These are phyloP conservation scores for Limonium bicolor DNA, from an alignment of 148 eudicot genomes.

Conservation along the genomic window DNA sequence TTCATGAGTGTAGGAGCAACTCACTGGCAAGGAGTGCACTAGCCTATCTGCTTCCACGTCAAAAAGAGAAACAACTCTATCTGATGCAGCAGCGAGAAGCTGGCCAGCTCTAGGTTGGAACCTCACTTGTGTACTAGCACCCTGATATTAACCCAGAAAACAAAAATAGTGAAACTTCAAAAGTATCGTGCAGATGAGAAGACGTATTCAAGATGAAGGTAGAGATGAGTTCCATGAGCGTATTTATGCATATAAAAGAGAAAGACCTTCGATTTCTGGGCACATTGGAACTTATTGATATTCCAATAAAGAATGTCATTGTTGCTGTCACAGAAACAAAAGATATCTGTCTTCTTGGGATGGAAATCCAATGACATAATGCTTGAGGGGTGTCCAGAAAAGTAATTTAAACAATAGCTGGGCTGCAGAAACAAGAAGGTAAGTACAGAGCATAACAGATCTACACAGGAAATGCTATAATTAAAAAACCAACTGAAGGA, in stretches of 20 bases:
- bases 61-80: constrained; percentile 65
- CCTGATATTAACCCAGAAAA: constrained; percentile 46
- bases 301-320: constrained; percentile 80
- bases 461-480: constrained; percentile 1
- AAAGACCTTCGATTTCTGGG: constrained; percentile 66
- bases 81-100: constrained; percentile 80
- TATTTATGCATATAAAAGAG: not conserved
- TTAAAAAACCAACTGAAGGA: not conserved
- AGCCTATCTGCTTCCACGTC: constrained; percentile 78
- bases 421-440: constrained; percentile 49
- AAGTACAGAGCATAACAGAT: constrained; percentile 3
- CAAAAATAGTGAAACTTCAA: not conserved
- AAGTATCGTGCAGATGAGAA: not conserved
- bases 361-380: constrained; percentile 94
- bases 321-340: constrained; percentile 83
- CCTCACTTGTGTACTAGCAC: constrained; percentile 86
- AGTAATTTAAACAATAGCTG: constrained; percentile 51
- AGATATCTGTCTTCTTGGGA: constrained; percentile 78
- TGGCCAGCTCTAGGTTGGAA: constrained; percentile 83
- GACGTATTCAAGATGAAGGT: not conserved
- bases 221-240: not conserved
- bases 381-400: constrained; percentile 58
- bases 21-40: constrained; percentile 65
- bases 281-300: constrained; percentile 48
- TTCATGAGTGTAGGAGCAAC: constrained; percentile 6